These are phyloP conservation scores for Thymus quinquecostatus DNA, from an alignment of 257 asterid species.

Conservation along the genomic window DNA sequence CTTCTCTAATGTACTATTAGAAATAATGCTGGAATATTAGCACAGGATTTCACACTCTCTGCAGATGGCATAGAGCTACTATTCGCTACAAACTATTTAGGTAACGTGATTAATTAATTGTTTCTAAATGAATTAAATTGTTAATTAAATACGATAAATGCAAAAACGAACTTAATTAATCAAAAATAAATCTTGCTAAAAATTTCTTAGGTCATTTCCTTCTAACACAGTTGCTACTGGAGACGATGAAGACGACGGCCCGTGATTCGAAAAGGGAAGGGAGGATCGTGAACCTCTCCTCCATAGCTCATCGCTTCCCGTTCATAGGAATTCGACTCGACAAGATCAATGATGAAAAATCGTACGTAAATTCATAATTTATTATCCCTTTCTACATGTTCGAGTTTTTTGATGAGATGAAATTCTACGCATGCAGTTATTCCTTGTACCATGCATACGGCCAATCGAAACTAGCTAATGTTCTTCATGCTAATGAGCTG, in stretches of 20 bases:
- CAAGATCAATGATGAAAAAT: constrained; percentile 56
- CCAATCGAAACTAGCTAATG: constrained; percentile 82
- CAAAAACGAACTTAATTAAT: too few species aligned
- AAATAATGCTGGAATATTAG: constrained; percentile 90
- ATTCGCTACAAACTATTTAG: constrained; percentile 87
- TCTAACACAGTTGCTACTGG: constrained; percentile 67
- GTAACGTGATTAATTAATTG: constrained; percentile 30
- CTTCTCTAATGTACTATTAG: constrained; percentile 35
- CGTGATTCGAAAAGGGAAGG: constrained; percentile 69
- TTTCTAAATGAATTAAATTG: too few species aligned
- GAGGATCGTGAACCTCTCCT: constrained; percentile 82
- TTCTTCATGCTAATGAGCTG: constrained; percentile 78
- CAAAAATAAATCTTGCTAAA: too few species aligned
- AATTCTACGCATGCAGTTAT: constrained; percentile 48
- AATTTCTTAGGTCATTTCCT: constrained; percentile 76
- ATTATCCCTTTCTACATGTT: too few species aligned
- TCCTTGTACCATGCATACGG: constrained; percentile 59
- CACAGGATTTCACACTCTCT: constrained; percentile 67
- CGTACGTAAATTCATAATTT: constrained; percentile 34
- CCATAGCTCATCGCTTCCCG: constrained; percentile 60
- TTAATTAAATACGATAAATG: too few species aligned
- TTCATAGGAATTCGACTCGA: constrained; percentile 72
- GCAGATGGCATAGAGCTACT: constrained; percentile 79
- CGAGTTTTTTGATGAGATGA: too few species aligned
- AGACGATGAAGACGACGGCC: constrained; percentile 78